A percentile compares a stretch with the other conserved stretches of the same genome.
Evolutionary conservation across 306 rosid species (phyloP).

Genomic region (Glycyrrhiza uralensis): DNA sequence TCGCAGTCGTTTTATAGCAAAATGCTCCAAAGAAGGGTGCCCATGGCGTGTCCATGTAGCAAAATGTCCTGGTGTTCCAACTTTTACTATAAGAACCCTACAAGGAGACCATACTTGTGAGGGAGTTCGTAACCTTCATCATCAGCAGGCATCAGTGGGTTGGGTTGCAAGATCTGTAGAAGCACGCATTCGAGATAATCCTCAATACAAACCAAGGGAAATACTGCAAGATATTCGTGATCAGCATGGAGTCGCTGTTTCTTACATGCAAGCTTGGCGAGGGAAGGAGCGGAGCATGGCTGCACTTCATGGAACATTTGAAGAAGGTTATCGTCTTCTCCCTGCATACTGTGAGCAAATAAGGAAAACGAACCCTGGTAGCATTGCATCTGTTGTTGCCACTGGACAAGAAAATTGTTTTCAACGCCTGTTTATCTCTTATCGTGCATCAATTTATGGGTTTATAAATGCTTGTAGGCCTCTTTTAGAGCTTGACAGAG

Average conservation of each 20-base stretch:
- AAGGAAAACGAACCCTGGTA: slow-evolving; percentile 88
- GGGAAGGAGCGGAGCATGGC: slow-evolving; percentile 99
- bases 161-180: slow-evolving; percentile 99
- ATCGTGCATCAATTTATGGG: slow-evolving; percentile 90
- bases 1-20: slow-evolving; percentile 96
- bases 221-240: slow-evolving; percentile 93
- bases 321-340: slow-evolving; percentile 92
- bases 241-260: slow-evolving; percentile 97
- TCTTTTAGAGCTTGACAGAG: slow-evolving; percentile 89
- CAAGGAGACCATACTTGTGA: slow-evolving; percentile 94
- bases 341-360: slow-evolving; percentile 92
- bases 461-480: slow-evolving; percentile 97
- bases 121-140: slow-evolving; percentile 94
- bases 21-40: slow-evolving; percentile 98
- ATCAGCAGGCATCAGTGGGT: slow-evolving; percentile 99
- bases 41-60: slow-evolving; percentile 99
- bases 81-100: slow-evolving; percentile 88
- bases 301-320: slow-evolving; percentile 98
- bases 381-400: slow-evolving; percentile 93
- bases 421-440: slow-evolving; percentile 81
- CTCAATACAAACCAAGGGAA: slow-evolving; percentile 93
- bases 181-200: slow-evolving; percentile 89
- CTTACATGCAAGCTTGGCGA: slow-evolving; percentile 99
- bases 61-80: slow-evolving; percentile 94
- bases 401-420: slow-evolving; percentile 89